A percentile compares a stretch with the other conserved stretches of the same genome.
Evolutionary conservation across 2,329 filamentous ascomycete genomes (phyloP).

Genomic region (Phialophora tarda): DNA sequence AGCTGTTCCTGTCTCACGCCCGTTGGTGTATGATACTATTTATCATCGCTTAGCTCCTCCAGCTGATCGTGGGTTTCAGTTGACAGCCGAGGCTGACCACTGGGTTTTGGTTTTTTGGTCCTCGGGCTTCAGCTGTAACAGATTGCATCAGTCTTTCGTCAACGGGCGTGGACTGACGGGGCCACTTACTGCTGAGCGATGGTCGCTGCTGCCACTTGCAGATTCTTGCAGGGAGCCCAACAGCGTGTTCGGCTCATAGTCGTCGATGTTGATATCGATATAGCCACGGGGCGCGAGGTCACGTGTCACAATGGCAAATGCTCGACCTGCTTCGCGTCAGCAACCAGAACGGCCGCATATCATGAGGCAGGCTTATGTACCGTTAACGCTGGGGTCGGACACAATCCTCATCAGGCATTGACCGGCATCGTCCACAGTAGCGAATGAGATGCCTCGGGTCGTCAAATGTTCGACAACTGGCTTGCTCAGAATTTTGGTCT

Average conservation of each 20-base stretch:
- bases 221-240: constrained; percentile 17
- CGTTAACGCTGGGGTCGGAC: constrained; percentile 26
- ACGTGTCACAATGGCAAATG: constrained; percentile 45
- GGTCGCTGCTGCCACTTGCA: constrained; percentile 8
- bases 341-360: constrained; percentile 1
- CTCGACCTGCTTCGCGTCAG: constrained; percentile 20
- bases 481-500: constrained; percentile 44
- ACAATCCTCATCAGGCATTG: constrained; percentile 29
- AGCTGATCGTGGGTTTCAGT: constrained; percentile 2
- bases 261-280: constrained; percentile 46
- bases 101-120: constrained; percentile 28
- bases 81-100: constrained; percentile 18
- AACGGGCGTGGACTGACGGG: neutral
- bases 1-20: neutral
- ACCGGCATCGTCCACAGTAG: constrained; percentile 33
- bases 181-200: constrained; percentile 25
- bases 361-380: constrained; percentile 23
- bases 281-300: constrained; percentile 45
- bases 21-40: constrained; percentile 3
- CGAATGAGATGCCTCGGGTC: constrained; percentile 25
- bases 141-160: constrained; percentile 10
- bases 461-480: constrained; percentile 40
- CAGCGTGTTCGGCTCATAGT: constrained; percentile 40
- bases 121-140: constrained; percentile 20
- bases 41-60: constrained; percentile 6